These are phyloP conservation scores for Monosporozyma solicola DNA, from an alignment of 805 yeast genomes.

Conservation along the genomic window DNA sequence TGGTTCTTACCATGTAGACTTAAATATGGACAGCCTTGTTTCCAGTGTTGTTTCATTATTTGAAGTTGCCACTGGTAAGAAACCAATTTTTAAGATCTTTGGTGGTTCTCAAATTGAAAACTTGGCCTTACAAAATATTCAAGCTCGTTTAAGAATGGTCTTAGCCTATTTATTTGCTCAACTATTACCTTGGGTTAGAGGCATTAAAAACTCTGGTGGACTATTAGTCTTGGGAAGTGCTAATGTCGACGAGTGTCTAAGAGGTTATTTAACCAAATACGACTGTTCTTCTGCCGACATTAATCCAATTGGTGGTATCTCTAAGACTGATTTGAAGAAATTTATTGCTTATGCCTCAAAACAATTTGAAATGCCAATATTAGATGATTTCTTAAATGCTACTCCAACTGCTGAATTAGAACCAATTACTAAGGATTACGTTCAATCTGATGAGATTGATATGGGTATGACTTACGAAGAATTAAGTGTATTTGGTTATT, in stretches of 20 bases:
- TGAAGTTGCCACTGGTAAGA: constrained; percentile 82
- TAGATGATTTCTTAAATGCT: constrained; percentile 73
- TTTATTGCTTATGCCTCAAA: constrained; percentile 74
- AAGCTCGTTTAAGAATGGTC: constrained; percentile 94
- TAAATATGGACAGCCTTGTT: constrained; percentile 86
- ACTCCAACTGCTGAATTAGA: constrained; percentile 97
- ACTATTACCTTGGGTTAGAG: constrained; percentile 88
- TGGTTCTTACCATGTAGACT: constrained; percentile 84
- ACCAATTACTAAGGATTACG: constrained; percentile 86
- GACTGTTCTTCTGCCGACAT: constrained; percentile 97
- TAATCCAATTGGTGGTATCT: constrained; percentile 97
- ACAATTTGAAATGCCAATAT: constrained; percentile 65
- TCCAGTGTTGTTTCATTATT: constrained; percentile 64
- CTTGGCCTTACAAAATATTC: constrained; percentile 91
- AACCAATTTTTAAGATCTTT: constrained; percentile 80
- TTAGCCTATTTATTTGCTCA: constrained; percentile 89
- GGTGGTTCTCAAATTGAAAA: constrained; percentile 92
- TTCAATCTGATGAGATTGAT: constrained; percentile 93
- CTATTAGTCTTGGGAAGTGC: constrained; percentile 90
- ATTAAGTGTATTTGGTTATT: constrained; percentile 77
- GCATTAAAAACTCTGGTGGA: constrained; percentile 51
- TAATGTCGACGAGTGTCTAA: constrained; percentile 90
- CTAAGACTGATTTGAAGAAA: constrained; percentile 82
- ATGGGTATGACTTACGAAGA: constrained; percentile 99
- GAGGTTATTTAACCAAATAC: constrained; percentile 94